Evolutionary conservation across 441 rosid genomes (phyloP), one percentile per base, ranked within the genome.

Genomic region (Mallotus repandus): DNA sequence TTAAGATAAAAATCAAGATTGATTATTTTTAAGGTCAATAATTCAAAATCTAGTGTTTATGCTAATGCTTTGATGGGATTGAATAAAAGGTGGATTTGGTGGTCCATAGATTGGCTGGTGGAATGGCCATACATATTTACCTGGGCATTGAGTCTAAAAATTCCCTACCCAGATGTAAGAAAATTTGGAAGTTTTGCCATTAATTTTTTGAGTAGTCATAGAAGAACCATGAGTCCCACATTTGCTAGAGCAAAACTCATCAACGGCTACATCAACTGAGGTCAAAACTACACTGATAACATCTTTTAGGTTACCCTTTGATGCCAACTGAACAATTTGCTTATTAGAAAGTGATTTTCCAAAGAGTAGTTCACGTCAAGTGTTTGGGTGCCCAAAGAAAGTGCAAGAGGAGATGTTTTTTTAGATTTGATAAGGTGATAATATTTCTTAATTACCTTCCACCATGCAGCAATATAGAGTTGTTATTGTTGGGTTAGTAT

Each of bases 51-150:
- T n/a, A n/a, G n/a, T n/a, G n/a, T n/a, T n/a, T n/a, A n/a, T n/a
- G n/a, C n/a, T n/a, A n/a, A n/a, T n/a, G n/a, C n/a, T n/a, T n/a
- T n/a, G n/a, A n/a, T n/a, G n/a, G n/a, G n/a, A n/a, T n/a, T n/a
- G n/a, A 35, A 85, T 78, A 75, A 87, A 70, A 0, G 90, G 87
- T 35, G 82, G 79, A 77, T 45, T 72, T 53, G 85, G 88, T 22
- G 88, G 86, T 14, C 88, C 88, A 52, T 87, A 82, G 21, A 76
- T 65, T 19, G 88, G 90, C 76, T 85, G 86, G 81, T 87, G 88
- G 77, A 85, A 87, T 4, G 90, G 90, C 90, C 90, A 87, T 41
- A 88, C 87, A 65, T 88, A 87, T 54, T 85, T 81, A 21, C 89
- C 91, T 0, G 89, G 91, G 76, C 91, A 87, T 61, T 87, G 91